Conservation (phyloP, 2,329 filamentous ascomycete species). For the Dothistroma septosporum region DNA sequence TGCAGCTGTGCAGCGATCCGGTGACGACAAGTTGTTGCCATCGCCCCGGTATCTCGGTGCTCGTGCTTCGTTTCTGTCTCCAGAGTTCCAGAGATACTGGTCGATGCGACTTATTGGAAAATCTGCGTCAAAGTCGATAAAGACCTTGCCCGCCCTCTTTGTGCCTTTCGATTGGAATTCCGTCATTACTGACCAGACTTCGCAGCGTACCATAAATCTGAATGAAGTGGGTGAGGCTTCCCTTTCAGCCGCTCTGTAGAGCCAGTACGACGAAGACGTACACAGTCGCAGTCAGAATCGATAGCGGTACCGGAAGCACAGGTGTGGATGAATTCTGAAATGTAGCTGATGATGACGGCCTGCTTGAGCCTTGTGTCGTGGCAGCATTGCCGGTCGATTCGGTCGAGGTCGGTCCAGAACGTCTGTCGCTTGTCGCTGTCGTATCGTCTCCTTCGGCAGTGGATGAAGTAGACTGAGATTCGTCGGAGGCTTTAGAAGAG, state of each 20-base stretch:
- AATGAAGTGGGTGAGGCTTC: too few relatives aligned
- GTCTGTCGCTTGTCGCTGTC: neutral
- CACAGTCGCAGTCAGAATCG: neutral
- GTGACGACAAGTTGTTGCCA: too few relatives aligned
- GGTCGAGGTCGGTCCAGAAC: neutral
- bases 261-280: neutral
- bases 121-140: too few relatives aligned
- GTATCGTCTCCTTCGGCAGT: neutral
- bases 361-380: neutral
- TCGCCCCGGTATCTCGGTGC: too few relatives aligned
- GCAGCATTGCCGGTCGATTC: neutral
- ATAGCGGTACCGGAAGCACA: neutral
- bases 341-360: neutral
- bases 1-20: too few relatives aligned
- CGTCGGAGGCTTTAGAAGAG: neutral
- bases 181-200: too few relatives aligned
- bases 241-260: neutral
- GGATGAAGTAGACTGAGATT: neutral
- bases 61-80: too few relatives aligned
- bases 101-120: too few relatives aligned
- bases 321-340: neutral
- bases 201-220: too few relatives aligned
- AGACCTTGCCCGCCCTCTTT: too few relatives aligned
- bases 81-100: too few relatives aligned
- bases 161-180: too few relatives aligned